A percentile compares a stretch with the other conserved stretches of the same genome.
These are phyloP conservation scores for Colletotrichum salicis DNA, from an alignment of 2,329 filamentous ascomycete genomes.

Conservation along the genomic window DNA sequence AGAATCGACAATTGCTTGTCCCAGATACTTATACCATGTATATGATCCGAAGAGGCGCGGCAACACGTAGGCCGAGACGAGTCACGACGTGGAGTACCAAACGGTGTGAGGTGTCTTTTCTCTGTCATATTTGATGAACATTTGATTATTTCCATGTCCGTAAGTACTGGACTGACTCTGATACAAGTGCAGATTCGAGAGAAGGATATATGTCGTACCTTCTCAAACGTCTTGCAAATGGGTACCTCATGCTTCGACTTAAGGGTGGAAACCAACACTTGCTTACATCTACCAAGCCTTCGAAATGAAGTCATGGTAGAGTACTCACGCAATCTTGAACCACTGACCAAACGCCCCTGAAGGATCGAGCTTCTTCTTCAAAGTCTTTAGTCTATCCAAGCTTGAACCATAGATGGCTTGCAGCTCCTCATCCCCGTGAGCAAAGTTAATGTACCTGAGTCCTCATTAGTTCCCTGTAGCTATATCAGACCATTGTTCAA, in stretches of 20 bases:
- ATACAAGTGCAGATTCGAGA: too few species aligned
- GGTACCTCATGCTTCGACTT: not conserved
- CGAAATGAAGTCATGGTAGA: not conserved
- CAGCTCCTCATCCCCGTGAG: slow-evolving; percentile 44
- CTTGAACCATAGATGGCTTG: slow-evolving; percentile 40
- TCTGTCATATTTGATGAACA: too few species aligned
- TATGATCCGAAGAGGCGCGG: too few species aligned
- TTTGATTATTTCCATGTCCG: too few species aligned
- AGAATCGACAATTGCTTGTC: too few species aligned
- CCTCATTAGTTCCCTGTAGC: accelerated
- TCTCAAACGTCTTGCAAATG: too few species aligned
- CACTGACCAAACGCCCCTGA: slow-evolving; percentile 43
- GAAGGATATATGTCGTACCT: too few species aligned
- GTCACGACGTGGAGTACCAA: too few species aligned
- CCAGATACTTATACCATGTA: too few species aligned
- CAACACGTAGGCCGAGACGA: too few species aligned
- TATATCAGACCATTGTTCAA: not conserved
- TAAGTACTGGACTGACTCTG: too few species aligned
- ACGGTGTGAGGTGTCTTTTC: too few species aligned
- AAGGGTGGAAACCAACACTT: not conserved
- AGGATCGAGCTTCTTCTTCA: slow-evolving; percentile 44
- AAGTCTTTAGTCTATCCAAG: slow-evolving; percentile 38
- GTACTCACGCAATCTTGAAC: slow-evolving; percentile 36
- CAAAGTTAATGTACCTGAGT: slow-evolving; percentile 42
- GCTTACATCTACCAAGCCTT: not conserved